A percentile compares a stretch with the other conserved stretches of the same genome.
phyloP scores from a whole-genome alignment of 106 monocot species.

The Allium fistulosum region DNA sequence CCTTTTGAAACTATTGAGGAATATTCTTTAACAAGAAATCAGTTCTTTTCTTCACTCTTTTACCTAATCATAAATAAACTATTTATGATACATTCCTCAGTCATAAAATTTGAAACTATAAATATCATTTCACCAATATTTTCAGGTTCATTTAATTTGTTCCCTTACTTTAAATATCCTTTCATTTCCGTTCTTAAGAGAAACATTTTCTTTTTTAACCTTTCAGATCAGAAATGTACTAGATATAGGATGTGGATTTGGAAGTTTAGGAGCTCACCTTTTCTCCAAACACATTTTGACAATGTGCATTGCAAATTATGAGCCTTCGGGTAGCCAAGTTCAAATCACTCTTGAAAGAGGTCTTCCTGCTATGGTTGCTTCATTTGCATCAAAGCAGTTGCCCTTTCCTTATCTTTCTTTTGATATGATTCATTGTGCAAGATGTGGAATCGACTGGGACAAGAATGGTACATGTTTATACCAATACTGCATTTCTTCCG shows the following conservation, averaged over 20 bases:
- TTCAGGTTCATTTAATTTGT: too few species aligned
- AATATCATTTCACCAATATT: too few species aligned
- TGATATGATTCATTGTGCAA: slow-evolving; percentile 92
- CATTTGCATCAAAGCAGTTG: slow-evolving; percentile 66
- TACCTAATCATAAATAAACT: too few species aligned
- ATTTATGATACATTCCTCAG: too few species aligned
- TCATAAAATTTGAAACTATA: too few species aligned
- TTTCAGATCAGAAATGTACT: slow-evolving; percentile 80
- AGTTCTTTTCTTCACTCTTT: too few species aligned
- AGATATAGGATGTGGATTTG: slow-evolving; percentile 96
- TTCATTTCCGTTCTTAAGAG: too few species aligned
- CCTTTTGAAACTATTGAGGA: too few species aligned
- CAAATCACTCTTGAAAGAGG: slow-evolving; percentile 96
- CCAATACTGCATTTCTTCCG: background rate
- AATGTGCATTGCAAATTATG: slow-evolving; percentile 89
- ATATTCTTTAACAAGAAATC: too few species aligned
- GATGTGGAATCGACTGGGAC: slow-evolving; percentile 84
- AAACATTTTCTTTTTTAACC: background rate
- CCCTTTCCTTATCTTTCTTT: slow-evolving; percentile 84
- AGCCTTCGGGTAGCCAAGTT: slow-evolving; percentile 87
- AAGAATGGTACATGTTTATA: slow-evolving; percentile 42
- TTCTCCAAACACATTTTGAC: slow-evolving; percentile 74
- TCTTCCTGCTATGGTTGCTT: slow-evolving; percentile 85
- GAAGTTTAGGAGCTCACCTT: slow-evolving; percentile 91
- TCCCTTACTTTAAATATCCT: too few species aligned